Percentiles rank a stretch among this genome's conserved stretches.
These are phyloP conservation scores for Phanerochaete carnosa DNA, from an alignment of 768 basidiomycete genomes.

Conservation along the genomic window DNA sequence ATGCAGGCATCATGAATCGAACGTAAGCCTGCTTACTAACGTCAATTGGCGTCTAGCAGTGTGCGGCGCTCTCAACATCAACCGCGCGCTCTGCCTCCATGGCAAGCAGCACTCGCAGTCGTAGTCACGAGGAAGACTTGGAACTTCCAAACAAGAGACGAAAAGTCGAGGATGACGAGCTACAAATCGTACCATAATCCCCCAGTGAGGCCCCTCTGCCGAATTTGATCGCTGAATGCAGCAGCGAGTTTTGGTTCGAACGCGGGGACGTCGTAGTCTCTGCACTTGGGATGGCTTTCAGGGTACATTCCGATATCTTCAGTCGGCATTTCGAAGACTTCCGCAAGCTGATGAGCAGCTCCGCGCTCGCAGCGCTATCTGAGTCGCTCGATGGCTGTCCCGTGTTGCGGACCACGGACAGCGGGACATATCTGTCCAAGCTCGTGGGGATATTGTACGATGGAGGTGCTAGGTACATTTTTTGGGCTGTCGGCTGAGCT, in stretches of 20 bases:
- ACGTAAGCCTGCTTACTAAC: background rate
- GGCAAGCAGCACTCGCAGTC: background rate
- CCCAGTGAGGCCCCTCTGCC: background rate
- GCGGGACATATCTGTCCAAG: background rate
- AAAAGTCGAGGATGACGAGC: background rate
- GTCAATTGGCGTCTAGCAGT: too few relatives aligned
- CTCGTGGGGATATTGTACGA: background rate
- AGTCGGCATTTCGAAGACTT: background rate
- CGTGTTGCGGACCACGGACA: background rate
- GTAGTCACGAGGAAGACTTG: background rate
- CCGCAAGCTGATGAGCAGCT: background rate
- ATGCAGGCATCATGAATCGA: too few relatives aligned
- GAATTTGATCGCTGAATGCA: background rate
- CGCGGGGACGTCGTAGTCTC: slow-evolving; percentile 1
- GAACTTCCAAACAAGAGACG: background rate
- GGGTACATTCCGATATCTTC: background rate
- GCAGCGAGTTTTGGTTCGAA: background rate
- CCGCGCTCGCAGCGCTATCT: background rate
- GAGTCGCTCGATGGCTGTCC: background rate
- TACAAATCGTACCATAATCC: background rate
- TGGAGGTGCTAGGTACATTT: background rate
- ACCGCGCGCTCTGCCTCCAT: background rate
- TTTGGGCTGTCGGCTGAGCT: background rate
- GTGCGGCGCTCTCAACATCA: background rate
- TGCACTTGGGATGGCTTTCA: background rate